Base-by-base conservation (phyloP, 495 filamentous ascomycete genomes). In the Penicillium crystallinum region DNA sequence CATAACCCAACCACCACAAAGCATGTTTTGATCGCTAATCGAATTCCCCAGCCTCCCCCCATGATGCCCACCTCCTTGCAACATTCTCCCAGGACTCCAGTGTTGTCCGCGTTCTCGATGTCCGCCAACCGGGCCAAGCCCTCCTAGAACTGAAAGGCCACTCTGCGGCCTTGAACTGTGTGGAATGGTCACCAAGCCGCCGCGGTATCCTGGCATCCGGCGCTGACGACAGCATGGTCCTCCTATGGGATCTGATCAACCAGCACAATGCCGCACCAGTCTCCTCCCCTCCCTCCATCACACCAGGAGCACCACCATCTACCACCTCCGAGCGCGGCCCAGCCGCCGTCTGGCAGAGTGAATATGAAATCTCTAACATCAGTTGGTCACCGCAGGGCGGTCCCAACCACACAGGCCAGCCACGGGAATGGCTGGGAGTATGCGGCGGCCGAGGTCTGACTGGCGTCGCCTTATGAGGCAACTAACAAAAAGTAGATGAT, bases 121-220 rank as follows among this genome's bases (percentile, higher is more conserved):
- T 97, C 12, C 88, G 93, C 15, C 95, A 97, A 76, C 93, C 93
- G 2, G 93, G 93, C 10, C 91, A 96, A 70, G 93, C 93, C 1
- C 77, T 99, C 11, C 80, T 97, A 18, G 93, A 99, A 64, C 79
- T 99, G 37, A 90, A 90, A 30, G 93, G 93, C n/a, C 95, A 97
- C 67, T 79, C 81, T 14, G 86, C 89, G 7, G 70, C 88, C 14
- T 77, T 99, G 35, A 97, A 91, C 66, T 91, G 87, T 60, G 86
- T 97, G 51, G 93, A 98, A 72, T 98, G 93, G 93, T 91, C 89
- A 2, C 93, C 91, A 0, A 82, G 81, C 44, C 81, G 90, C 39
- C 78, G 93, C 56, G 93, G 95, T 11, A 84, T 89, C 37, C 80
- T 99, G 8, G 95, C 92, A 4, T 95, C 90, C 1, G 93, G 93